Conservation (phyloP, 495 filamentous ascomycete species). For the Tuber magnatum region DNA sequence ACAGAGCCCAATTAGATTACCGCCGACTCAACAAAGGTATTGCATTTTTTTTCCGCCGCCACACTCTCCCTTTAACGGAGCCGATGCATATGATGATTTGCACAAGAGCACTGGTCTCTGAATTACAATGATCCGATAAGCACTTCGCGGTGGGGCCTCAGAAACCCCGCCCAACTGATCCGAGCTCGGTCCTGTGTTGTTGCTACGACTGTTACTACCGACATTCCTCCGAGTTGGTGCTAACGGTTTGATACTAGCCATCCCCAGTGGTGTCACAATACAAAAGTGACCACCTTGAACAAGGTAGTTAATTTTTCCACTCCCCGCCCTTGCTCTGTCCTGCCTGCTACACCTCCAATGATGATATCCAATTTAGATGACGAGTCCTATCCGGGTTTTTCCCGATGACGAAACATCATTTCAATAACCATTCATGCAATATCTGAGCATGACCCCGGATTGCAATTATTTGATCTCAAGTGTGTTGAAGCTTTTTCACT, state of each 20-base stretch:
- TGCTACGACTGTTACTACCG: neutral
- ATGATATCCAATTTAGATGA: constrained; percentile 70
- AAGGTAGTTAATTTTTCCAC: constrained; percentile 14
- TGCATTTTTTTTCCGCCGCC: neutral
- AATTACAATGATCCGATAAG: constrained; percentile 76
- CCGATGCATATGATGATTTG: constrained; percentile 66
- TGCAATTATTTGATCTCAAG: constrained; percentile 11
- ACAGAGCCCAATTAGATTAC: constrained; percentile 4
- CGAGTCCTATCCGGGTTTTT: constrained; percentile 78
- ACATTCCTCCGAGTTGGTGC: constrained; percentile 4
- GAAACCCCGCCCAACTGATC: constrained; percentile 99
- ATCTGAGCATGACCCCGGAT: constrained; percentile 46
- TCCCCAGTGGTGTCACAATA: neutral
- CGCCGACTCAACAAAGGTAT: constrained; percentile 5
- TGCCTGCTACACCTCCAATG: constrained; percentile 45
- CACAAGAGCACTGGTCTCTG: constrained; percentile 97
- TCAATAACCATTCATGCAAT: constrained; percentile 76
- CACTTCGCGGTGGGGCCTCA: constrained; percentile 97
- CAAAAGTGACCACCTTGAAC: neutral
- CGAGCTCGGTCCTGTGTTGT: constrained; percentile 33
- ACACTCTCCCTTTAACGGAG: constrained; percentile 12
- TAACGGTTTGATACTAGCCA: constrained; percentile 3
- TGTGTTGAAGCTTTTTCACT: constrained; percentile 11
- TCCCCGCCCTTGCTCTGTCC: constrained; percentile 11
- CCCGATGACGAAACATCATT: constrained; percentile 65